Conservation (phyloP, 192 early-diverging fungal species). For the Thamnidium elegans region DNA sequence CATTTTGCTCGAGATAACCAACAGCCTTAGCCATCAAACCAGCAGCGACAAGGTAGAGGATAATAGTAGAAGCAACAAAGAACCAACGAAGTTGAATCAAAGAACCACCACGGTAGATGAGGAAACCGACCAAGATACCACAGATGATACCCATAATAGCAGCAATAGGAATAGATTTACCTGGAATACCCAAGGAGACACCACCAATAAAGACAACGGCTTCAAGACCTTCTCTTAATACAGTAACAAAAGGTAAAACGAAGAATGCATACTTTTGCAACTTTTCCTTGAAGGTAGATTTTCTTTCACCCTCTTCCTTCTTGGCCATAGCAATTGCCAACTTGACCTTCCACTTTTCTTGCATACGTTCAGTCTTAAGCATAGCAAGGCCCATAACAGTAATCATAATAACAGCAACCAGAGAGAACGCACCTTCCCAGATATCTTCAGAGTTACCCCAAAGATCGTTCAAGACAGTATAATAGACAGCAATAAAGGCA, state of each 20-base stretch:
- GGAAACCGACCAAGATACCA: constrained; percentile 65
- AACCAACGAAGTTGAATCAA: constrained; percentile 72
- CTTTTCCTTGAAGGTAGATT: not conserved
- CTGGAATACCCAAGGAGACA: constrained; percentile 41
- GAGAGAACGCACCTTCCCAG: constrained; percentile 85
- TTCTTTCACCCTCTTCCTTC: not conserved
- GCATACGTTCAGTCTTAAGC: constrained; percentile 66
- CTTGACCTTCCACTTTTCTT: constrained; percentile 65
- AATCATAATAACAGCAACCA: constrained; percentile 78
- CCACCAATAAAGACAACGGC: constrained; percentile 86
- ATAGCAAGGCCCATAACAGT: constrained; percentile 82
- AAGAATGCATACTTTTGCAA: constrained; percentile 64
- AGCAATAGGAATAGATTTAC: constrained; percentile 77
- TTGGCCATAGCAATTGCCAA: constrained; percentile 32
- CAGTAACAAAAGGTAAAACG: constrained; percentile 79
- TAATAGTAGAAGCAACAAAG: constrained; percentile 66
- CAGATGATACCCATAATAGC: constrained; percentile 67
- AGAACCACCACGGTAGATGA: constrained; percentile 73
- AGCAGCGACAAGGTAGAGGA: constrained; percentile 80
- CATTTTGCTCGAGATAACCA: constrained; percentile 62
- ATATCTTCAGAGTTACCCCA: constrained; percentile 68
- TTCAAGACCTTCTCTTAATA: constrained; percentile 87
- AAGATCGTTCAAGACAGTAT: constrained; percentile 50
- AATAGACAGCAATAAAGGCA: constrained; percentile 79
- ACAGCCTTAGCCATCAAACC: constrained; percentile 75